Evolutionary conservation across 768 basidiomycete species (phyloP).

Genomic region (Mycena epipterygia): DNA sequence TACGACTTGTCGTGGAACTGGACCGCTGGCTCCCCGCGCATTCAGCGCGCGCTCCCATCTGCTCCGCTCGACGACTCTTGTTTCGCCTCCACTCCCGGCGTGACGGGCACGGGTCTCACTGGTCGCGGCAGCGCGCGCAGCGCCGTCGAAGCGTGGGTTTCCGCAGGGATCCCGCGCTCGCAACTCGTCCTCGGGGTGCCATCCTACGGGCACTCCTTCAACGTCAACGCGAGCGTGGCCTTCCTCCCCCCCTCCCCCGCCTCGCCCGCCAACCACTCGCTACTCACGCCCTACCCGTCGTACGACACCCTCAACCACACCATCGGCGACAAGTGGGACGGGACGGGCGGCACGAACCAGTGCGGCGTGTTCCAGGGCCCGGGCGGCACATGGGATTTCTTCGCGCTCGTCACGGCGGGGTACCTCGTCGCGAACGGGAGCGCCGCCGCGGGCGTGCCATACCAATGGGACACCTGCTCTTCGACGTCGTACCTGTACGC

Average conservation of each 20-base stretch:
- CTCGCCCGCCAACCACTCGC: background rate
- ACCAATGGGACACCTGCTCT: constrained; percentile 74
- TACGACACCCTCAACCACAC: constrained; percentile 68
- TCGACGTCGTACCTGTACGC: constrained; percentile 69
- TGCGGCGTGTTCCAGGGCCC: constrained; percentile 67
- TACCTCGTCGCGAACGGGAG: constrained; percentile 66
- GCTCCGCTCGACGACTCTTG: constrained; percentile 90
- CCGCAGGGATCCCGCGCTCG: constrained; percentile 79
- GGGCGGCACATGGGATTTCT: constrained; percentile 74
- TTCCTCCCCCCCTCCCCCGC: constrained; percentile 47
- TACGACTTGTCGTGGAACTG: constrained; percentile 80
- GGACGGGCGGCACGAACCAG: constrained; percentile 61
- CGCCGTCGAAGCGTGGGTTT: constrained; percentile 79
- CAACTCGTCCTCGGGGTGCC: constrained; percentile 87
- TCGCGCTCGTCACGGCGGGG: constrained; percentile 71
- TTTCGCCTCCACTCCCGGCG: constrained; percentile 37
- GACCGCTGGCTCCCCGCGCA: constrained; percentile 62
- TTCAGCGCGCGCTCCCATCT: constrained; percentile 66
- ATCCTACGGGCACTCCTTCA: constrained; percentile 86
- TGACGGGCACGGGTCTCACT: constrained; percentile 62
- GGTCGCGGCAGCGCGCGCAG: constrained; percentile 77
- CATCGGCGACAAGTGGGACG: constrained; percentile 75
- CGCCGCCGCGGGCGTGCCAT: constrained; percentile 62
- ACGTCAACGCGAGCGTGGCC: constrained; percentile 62
- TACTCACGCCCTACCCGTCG: constrained; percentile 62